Evolutionary conservation across 345 rosid species (phyloP).

Genomic region (Lenwebbia sp.): DNA sequence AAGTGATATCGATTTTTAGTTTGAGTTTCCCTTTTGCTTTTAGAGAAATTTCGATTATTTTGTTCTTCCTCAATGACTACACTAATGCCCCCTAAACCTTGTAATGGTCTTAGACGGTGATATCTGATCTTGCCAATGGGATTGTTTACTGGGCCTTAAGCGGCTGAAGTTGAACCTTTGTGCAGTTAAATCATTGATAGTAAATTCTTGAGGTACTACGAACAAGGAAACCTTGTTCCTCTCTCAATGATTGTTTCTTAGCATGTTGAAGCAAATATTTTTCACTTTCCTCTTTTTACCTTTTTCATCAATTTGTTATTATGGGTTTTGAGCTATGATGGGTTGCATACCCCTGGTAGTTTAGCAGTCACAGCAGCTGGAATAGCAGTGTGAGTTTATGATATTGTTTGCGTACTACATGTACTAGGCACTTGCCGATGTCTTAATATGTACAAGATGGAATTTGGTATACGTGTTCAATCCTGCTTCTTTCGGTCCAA

Average conservation of each 20-base stretch:
- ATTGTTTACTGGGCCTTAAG: not conserved
- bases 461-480: not conserved
- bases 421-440: not conserved
- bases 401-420: not conserved
- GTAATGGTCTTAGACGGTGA: not conserved
- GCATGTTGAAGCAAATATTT: not conserved
- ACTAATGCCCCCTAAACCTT: not conserved
- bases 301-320: not conserved
- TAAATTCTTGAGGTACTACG: not conserved
- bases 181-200: not conserved
- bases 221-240: not conserved
- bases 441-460: not conserved
- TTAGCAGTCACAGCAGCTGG: constrained; percentile 96
- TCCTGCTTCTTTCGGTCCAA: constrained; percentile 12
- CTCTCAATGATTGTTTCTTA: not conserved
- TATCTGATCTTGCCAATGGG: not conserved
- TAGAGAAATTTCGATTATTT: not conserved
- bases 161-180: not conserved
- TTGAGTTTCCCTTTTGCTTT: not conserved
- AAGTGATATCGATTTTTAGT: not conserved
- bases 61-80: not conserved
- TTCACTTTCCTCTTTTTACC: not conserved
- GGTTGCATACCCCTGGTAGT: constrained; percentile 79
- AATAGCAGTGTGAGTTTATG: constrained; percentile 64
- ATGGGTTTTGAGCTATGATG: constrained; percentile 94